Evolutionary conservation across 192 early-diverging fungal genomes (phyloP).

Genomic region (Coemansia nantahalensis): DNA sequence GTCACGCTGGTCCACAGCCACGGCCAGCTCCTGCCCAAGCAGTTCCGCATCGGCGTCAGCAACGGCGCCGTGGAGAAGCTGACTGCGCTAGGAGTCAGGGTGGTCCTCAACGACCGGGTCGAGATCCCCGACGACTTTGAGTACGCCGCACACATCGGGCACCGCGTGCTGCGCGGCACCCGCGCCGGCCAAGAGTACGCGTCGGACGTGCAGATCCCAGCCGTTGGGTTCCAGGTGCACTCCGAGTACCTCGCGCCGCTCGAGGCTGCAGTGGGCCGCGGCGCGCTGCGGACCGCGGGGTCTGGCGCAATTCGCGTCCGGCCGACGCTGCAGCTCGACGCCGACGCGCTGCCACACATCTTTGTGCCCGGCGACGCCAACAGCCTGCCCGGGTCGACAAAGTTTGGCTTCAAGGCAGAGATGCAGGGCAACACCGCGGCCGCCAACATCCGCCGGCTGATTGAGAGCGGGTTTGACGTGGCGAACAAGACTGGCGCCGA

Average conservation of each 20-base stretch:
- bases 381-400: constrained; percentile 41
- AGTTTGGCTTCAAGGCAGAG: constrained; percentile 51
- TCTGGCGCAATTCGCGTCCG: constrained; percentile 47
- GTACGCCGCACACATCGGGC: constrained; percentile 15
- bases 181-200: constrained; percentile 48
- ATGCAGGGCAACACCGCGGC: constrained; percentile 47
- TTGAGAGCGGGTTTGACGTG: constrained; percentile 29
- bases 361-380: constrained; percentile 59
- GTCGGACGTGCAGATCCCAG: constrained; percentile 58
- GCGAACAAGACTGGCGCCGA: constrained; percentile 6
- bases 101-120: constrained; percentile 55
- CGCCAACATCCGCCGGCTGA: constrained; percentile 28
- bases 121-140: constrained; percentile 33
- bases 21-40: constrained; percentile 46
- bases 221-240: constrained; percentile 51
- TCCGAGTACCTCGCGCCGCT: constrained; percentile 52
- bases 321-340: constrained; percentile 55
- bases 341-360: constrained; percentile 48
- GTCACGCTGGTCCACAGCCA: constrained; percentile 55
- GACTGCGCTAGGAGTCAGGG: constrained; percentile 46
- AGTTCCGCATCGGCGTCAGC: constrained; percentile 49
- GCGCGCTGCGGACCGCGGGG: constrained; percentile 17
- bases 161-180: constrained; percentile 37
- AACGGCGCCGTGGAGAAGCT: constrained; percentile 44
- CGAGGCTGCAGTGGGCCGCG: constrained; percentile 13